Percentiles rank a stretch among this genome's conserved stretches.
Conservation (phyloP, 805 yeast species). For the Cyberlindnera euphorbiae region DNA sequence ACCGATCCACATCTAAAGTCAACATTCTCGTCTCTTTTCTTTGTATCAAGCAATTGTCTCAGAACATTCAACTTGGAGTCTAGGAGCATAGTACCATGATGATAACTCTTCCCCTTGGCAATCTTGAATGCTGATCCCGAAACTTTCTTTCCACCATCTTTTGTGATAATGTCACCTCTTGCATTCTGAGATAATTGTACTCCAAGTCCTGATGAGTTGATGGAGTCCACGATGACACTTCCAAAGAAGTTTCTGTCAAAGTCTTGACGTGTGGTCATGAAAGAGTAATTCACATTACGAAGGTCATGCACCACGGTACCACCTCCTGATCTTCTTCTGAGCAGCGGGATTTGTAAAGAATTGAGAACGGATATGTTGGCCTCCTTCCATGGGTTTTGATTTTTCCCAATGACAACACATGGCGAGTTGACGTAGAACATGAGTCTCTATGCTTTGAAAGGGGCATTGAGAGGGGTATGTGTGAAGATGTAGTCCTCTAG, state of each 20-base stretch:
- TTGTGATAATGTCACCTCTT: constrained; percentile 74
- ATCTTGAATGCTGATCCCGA: constrained; percentile 93
- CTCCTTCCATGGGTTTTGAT: constrained; percentile 94
- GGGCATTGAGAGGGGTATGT: constrained; percentile 42
- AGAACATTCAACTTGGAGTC: constrained; percentile 58
- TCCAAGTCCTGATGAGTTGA: constrained; percentile 13
- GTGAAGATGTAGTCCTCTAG: constrained; percentile 75
- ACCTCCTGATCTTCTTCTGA: constrained; percentile 87
- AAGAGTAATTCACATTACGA: constrained; percentile 86
- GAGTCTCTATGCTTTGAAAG: constrained; percentile 41
- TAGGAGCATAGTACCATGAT: constrained; percentile 94
- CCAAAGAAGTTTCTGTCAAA: constrained; percentile 48
- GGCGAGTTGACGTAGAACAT: constrained; percentile 73
- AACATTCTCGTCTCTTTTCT: constrained; percentile 35
- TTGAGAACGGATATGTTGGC: constrained; percentile 55
- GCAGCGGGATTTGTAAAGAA: constrained; percentile 50
- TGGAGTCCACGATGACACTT: constrained; percentile 35
- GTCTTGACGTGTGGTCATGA: constrained; percentile 59
- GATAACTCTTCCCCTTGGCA: constrained; percentile 76
- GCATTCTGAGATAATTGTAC: constrained; percentile 47
- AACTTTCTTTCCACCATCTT: constrained; percentile 46
- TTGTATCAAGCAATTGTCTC: constrained; percentile 49
- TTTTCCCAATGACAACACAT: constrained; percentile 92
- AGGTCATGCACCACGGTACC: constrained; percentile 94
- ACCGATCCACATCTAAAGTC: constrained; percentile 45